A percentile compares a stretch with the other conserved stretches of the same genome.
These are phyloP conservation scores for Ustilago sp. DNA, from an alignment of 1,284 basidiomycete genomes.

Conservation along the genomic window DNA sequence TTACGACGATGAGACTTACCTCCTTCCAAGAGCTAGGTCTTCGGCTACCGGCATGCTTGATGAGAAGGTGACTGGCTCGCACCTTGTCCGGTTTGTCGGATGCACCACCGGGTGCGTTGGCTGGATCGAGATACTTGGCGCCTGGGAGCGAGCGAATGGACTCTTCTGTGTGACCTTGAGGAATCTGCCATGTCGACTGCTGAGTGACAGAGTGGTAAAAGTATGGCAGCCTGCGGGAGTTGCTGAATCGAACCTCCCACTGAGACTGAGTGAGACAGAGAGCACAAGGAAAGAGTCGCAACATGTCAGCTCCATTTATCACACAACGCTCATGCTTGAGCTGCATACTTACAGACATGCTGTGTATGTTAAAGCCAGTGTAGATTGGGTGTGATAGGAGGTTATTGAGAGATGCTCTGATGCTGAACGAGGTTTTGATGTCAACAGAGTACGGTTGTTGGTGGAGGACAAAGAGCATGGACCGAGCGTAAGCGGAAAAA, in stretches of 20 bases:
- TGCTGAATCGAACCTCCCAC: slow-evolving; percentile 75
- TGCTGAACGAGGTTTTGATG: neutral
- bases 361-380: neutral
- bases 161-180: slow-evolving; percentile 74
- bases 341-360: slow-evolving; percentile 14
- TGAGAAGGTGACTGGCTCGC: slow-evolving; percentile 91
- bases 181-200: slow-evolving; percentile 85
- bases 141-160: slow-evolving; percentile 62
- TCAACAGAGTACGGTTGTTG: slow-evolving; percentile 8
- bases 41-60: slow-evolving; percentile 89
- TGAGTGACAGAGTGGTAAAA: slow-evolving; percentile 83
- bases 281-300: neutral
- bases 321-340: neutral
- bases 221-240: slow-evolving; percentile 83
- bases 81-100: slow-evolving; percentile 74
- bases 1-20: slow-evolving; percentile 21
- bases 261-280: slow-evolving; percentile 22
- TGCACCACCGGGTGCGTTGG: slow-evolving; percentile 45
- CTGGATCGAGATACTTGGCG: slow-evolving; percentile 55
- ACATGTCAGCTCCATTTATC: neutral
- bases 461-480: slow-evolving; percentile 6
- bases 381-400: neutral
- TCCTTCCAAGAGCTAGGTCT: slow-evolving; percentile 76
- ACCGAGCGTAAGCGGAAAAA: slow-evolving; percentile 18
- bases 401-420: neutral